Evolutionary conservation across 2,329 filamentous ascomycete genomes (phyloP), one percentile per base, ranked within the genome.

Genomic region (Pyricularia grisea): DNA sequence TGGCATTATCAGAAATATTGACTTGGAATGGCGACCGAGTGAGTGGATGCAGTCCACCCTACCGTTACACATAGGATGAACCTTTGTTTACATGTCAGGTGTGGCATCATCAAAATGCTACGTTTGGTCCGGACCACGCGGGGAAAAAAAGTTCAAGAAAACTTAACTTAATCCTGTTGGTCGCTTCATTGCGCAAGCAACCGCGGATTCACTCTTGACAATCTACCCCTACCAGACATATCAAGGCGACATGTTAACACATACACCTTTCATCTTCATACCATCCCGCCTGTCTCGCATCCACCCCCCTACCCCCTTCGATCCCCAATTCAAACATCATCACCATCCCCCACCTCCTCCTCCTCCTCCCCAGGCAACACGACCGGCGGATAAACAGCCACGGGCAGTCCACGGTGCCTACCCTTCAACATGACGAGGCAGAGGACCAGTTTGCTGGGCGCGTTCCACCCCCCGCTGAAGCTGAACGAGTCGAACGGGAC

Each of bases 341-440:
- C n/a, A 6, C 17, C 3, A 17, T 6, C 42, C 20, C 42, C 9
- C 42, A 6, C 14, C n/a, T n/a, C 79, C 69, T 81, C 79, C 69
- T 82, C 80, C 70, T 82, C 80, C 58, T 80, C 77, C 1, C 75
- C 74, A 0, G 76, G 77, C 9, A 85, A 74, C 55, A 79, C 75
- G 9, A 84, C 79, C 2, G 85, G 84, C n/a, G 82, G 79, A 73
- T 88, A 85, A 66, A 88, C 78, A 2, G 84, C 83, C 63, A 86
- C 84, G 0, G 85, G 85, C 55, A 87, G 74, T 0, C 84, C 84
- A 2, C 85, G 79, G 75, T 88, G 85, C 0, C 85, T 76, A 0
- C 85, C 85, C 2, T 85, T 76, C 17, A 88, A 74, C 81, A 86
- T 86, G 31, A 88, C 85, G 9, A 81, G 81, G 70, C 84, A 83